phyloP scores from a whole-genome alignment of 495 filamentous ascomycete species.

The Ascodesmis nigricans region DNA sequence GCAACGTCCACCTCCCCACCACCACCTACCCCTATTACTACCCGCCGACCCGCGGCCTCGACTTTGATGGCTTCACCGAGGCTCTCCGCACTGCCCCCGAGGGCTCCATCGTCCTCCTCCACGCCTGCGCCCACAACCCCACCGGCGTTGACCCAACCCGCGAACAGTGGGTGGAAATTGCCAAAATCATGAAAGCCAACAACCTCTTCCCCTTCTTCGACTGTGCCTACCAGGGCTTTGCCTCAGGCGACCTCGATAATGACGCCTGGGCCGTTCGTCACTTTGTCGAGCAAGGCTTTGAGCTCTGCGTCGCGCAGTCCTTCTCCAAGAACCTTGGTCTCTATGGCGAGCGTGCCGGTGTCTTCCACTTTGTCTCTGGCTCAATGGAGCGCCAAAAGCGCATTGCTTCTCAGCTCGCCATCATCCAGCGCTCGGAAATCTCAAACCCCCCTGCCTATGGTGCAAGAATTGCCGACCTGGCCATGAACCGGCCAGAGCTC shows the following conservation, averaged over 20 bases:
- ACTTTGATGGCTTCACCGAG: conserved; percentile 67
- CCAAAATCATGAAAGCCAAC: conserved; percentile 45
- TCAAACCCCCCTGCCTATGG: conserved; percentile 90
- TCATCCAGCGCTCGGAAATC: conserved; percentile 91
- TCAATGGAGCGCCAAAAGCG: conserved; percentile 38
- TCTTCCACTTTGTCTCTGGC: conserved; percentile 85
- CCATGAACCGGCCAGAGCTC: conserved; percentile 61
- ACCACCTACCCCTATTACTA: conserved; percentile 86
- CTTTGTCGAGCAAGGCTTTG: conserved; percentile 87
- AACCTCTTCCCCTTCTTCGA: conserved; percentile 98
- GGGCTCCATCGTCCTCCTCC: conserved; percentile 70
- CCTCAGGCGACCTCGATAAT: conserved; percentile 62
- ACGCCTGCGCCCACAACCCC: conserved; percentile 95
- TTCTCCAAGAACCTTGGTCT: conserved; percentile 99
- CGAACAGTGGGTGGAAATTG: conserved; percentile 86
- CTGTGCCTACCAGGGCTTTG: conserved; percentile 94
- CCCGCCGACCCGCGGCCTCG: conserved; percentile 63
- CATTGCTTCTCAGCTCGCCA: conserved; percentile 72
- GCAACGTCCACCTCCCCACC: conserved; percentile 60
- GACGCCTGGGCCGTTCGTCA: conserved; percentile 83
- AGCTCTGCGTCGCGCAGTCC: conserved; percentile 83
- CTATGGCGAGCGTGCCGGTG: conserved; percentile 87
- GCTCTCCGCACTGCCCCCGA: conserved; percentile 45
- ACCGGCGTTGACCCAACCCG: conserved; percentile 89
- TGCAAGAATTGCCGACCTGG: conserved; percentile 57